A percentile compares a stretch with the other conserved stretches of the same genome.
Conservation (phyloP, 1,284 basidiomycete species). For the Irpex lacteus region DNA sequence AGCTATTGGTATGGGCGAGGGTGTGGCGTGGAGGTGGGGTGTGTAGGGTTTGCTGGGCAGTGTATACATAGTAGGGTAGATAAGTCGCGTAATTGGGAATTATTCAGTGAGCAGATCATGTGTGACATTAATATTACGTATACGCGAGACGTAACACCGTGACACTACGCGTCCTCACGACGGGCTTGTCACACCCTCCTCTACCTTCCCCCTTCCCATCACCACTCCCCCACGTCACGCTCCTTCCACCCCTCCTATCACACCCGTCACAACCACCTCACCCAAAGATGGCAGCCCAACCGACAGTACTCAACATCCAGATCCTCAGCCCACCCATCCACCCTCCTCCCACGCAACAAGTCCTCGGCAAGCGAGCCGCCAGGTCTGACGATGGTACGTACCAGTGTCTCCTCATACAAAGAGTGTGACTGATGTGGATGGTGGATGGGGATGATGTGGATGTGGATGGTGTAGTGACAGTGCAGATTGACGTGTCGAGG, state of each 20-base stretch:
- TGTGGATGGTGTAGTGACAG: background rate
- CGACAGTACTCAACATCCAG: constrained; percentile 2
- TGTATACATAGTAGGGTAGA: no score
- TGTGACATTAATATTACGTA: no score
- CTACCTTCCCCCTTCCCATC: no score
- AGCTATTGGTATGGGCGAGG: no score
- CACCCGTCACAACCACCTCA: background rate
- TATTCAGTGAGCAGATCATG: no score
- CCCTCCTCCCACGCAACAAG: background rate
- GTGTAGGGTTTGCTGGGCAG: background rate
- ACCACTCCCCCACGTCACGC: no score
- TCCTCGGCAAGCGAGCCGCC: constrained; percentile 6
- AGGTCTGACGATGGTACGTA: background rate
- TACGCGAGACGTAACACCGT: no score
- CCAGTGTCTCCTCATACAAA: background rate
- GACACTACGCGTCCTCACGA: no score
- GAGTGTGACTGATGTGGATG: background rate
- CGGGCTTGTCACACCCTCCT: no score
- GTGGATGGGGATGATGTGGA: background rate
- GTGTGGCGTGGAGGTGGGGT: no score
- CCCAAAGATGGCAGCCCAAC: background rate
- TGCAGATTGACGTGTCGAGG: constrained; percentile 8
- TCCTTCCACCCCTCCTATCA: background rate
- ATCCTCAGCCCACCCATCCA: background rate
- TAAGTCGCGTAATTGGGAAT: no score